phyloP scores from a whole-genome alignment of 495 filamentous ascomycete species.

The Hyaloscypha bicolor region DNA sequence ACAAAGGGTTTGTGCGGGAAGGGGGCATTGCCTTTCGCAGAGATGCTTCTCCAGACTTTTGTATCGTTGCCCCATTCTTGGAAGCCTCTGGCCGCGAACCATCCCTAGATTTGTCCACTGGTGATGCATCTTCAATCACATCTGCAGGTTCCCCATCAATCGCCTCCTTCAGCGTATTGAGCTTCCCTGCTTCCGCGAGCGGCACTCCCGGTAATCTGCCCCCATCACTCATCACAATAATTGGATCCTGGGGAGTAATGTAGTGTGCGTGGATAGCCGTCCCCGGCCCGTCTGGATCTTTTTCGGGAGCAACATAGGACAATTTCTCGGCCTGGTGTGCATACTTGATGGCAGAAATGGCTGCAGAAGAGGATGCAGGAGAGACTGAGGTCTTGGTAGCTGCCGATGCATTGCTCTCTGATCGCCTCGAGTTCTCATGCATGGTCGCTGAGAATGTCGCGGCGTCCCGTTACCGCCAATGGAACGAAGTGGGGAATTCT shows the following conservation, averaged over 20 bases:
- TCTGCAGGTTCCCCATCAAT: conserved; percentile 36
- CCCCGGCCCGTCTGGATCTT: conserved; percentile 25
- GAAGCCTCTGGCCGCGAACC: background rate
- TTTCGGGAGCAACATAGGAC: conserved; percentile 42
- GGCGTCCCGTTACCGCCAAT: conserved; percentile 10
- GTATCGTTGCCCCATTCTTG: conserved; percentile 14
- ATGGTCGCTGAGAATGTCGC: conserved; percentile 9
- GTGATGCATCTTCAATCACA: conserved; percentile 22
- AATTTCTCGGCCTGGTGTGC: conserved; percentile 64
- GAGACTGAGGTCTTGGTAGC: background rate
- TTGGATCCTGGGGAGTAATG: conserved; percentile 68
- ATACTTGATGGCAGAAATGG: conserved; percentile 29
- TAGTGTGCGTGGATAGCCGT: conserved; percentile 66
- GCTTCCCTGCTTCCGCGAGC: conserved; percentile 63
- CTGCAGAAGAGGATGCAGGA: conserved; percentile 13
- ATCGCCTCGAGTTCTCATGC: conserved; percentile 16
- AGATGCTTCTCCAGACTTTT: conserved; percentile 36
- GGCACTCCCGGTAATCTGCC: conserved; percentile 66
- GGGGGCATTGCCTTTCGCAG: conserved; percentile 53
- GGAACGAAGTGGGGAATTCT: background rate
- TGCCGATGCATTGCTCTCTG: background rate
- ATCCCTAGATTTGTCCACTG: conserved; percentile 22
- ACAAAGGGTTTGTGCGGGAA: conserved; percentile 76
- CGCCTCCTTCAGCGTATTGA: conserved; percentile 64
- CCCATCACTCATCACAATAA: conserved; percentile 68